These are phyloP conservation scores for Cryphonectria naterciae DNA, from an alignment of 2,329 filamentous ascomycete species.

Conservation along the genomic window DNA sequence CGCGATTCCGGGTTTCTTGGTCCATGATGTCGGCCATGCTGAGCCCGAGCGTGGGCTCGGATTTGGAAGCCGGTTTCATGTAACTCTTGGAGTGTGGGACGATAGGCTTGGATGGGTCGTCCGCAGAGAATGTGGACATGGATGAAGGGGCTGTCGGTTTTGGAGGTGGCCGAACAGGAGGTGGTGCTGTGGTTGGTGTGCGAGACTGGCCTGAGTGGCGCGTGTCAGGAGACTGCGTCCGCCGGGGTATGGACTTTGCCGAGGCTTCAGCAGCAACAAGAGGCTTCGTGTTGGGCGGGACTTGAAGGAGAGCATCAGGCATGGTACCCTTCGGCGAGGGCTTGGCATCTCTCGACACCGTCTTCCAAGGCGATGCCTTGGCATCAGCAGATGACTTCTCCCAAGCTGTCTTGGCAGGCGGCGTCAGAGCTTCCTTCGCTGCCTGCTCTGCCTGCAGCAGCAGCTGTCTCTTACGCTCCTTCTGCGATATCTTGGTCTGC, in stretches of 20 bases:
- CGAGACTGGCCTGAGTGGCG: constrained; percentile 63
- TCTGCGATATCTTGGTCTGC: constrained; percentile 77
- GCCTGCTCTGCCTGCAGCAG: constrained; percentile 63
- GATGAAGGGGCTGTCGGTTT: constrained; percentile 20
- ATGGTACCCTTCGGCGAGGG: constrained; percentile 56
- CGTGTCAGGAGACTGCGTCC: constrained; percentile 65
- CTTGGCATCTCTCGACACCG: constrained; percentile 52
- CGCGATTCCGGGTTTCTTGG: constrained; percentile 83
- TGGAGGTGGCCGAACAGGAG: constrained; percentile 27
- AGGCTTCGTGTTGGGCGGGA: constrained; percentile 44
- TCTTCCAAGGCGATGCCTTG: constrained; percentile 68
- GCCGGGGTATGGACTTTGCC: constrained; percentile 45
- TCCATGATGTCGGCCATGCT: constrained; percentile 88
- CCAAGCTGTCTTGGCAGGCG: constrained; percentile 49
- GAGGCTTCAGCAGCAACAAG: constrained; percentile 49
- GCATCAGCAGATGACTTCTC: constrained; percentile 45
- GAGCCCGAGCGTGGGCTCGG: constrained; percentile 67
- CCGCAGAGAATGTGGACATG: constrained; percentile 33
- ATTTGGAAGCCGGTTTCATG: constrained; percentile 59
- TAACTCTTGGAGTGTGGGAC: constrained; percentile 66
- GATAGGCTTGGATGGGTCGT: constrained; percentile 45
- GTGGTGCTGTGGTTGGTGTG: constrained; percentile 34
- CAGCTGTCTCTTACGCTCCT: constrained; percentile 84
- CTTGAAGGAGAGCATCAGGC: constrained; percentile 38
- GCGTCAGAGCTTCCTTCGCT: constrained; percentile 41